Evolutionary conservation across 768 basidiomycete species (phyloP).

Genomic region (Boletus rubescentipes): DNA sequence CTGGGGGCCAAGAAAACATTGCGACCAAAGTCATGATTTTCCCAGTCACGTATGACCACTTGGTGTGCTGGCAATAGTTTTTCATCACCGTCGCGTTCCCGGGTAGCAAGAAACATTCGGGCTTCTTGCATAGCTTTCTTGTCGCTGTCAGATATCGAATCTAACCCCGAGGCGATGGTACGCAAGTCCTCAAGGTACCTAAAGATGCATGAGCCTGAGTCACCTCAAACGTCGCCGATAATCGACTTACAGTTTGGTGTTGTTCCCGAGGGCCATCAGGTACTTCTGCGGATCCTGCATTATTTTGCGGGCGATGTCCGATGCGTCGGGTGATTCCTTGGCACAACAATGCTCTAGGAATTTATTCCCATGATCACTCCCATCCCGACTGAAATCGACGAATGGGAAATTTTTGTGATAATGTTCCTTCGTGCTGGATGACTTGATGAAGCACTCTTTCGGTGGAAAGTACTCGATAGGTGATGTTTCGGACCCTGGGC

Average conservation of each 20-base stretch:
- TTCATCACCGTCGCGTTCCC: background rate
- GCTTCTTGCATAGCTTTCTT: slow-evolving; percentile 9
- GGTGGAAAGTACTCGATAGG: background rate
- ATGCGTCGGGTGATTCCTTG: slow-evolving; percentile 14
- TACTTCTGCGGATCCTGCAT: slow-evolving; percentile 5
- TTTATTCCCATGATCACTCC: slow-evolving; percentile 3
- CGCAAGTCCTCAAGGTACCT: slow-evolving; percentile 17
- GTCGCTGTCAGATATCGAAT: slow-evolving; percentile 9
- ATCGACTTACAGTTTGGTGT: slow-evolving; percentile 3
- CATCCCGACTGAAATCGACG: slow-evolving; percentile 10
- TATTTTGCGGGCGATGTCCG: slow-evolving; percentile 12
- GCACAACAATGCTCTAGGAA: slow-evolving; percentile 15
- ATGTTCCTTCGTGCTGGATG: background rate
- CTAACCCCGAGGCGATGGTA: slow-evolving; percentile 10
- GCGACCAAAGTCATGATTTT: slow-evolving; percentile 1
- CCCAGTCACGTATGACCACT: slow-evolving; percentile 16
- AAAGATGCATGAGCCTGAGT: slow-evolving; percentile 5
- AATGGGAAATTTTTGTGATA: slow-evolving; percentile 13
- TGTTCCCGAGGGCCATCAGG: background rate
- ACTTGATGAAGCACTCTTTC: slow-evolving; percentile 16
- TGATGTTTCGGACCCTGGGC: background rate
- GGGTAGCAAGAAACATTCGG: slow-evolving; percentile 8
- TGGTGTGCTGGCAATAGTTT: slow-evolving; percentile 8
- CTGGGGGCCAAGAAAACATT: slow-evolving; percentile 9
- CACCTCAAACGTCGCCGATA: background rate